Evolutionary conservation across 1,284 basidiomycete species (phyloP).

Genomic region (Kalmanozyma brasiliensis): DNA sequence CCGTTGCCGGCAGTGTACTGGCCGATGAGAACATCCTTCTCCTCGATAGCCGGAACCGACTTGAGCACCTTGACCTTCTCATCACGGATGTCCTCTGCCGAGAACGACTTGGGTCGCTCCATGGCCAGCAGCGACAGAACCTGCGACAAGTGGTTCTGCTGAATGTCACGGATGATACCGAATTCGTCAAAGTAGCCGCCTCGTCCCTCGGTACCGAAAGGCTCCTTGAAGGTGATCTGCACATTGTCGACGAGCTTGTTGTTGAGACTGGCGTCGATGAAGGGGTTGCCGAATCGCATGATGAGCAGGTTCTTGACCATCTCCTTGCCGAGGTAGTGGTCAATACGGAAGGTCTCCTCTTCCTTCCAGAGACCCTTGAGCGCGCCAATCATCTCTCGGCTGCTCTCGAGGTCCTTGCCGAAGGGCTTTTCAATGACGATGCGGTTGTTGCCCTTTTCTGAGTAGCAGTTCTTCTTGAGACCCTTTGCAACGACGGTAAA

Average conservation of each 20-base stretch:
- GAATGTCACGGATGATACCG: constrained; percentile 69
- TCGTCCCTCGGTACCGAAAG: constrained; percentile 69
- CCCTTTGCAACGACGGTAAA: constrained; percentile 65
- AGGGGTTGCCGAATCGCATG: constrained; percentile 65
- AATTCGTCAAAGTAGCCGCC: constrained; percentile 70
- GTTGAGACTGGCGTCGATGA: constrained; percentile 66
- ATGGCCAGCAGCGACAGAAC: constrained; percentile 68
- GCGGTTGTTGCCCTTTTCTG: constrained; percentile 60
- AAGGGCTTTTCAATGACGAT: constrained; percentile 67
- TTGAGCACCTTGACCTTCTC: constrained; percentile 68
- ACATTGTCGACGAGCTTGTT: constrained; percentile 67
- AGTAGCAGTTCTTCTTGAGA: constrained; percentile 64
- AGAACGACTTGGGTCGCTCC: constrained; percentile 66
- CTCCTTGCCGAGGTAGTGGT: constrained; percentile 68
- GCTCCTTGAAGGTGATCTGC: constrained; percentile 69
- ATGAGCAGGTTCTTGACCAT: constrained; percentile 68
- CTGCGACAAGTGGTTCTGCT: constrained; percentile 69
- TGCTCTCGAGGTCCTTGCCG: constrained; percentile 65
- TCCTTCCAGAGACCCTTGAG: constrained; percentile 67
- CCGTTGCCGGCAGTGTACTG: constrained; percentile 66
- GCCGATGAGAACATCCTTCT: constrained; percentile 67
- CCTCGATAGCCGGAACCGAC: constrained; percentile 61
- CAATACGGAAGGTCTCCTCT: constrained; percentile 67
- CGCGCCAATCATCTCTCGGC: constrained; percentile 64
- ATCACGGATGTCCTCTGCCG: constrained; percentile 68